These are phyloP conservation scores for Ganoderma leucocontextum DNA, from an alignment of 1,284 basidiomycete species.

Conservation along the genomic window DNA sequence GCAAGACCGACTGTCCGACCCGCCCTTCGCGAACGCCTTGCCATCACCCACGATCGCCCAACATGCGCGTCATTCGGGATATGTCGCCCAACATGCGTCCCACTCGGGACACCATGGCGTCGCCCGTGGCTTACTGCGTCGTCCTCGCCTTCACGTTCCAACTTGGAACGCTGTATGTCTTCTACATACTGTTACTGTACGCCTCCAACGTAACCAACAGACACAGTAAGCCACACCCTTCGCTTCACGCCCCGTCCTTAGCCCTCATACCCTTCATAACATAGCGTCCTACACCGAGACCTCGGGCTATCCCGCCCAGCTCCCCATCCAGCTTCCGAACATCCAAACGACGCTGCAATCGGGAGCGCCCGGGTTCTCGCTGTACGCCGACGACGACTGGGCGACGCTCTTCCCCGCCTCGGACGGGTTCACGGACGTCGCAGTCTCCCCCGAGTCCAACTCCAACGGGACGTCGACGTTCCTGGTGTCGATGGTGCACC, in stretches of 20 bases:
- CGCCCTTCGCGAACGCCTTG: background rate
- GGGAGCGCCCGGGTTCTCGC: constrained; percentile 23
- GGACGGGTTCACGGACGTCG: constrained; percentile 47
- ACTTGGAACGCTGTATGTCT: background rate
- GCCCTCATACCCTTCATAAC: background rate
- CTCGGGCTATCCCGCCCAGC: constrained; percentile 33
- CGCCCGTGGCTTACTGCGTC: background rate
- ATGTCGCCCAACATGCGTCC: background rate
- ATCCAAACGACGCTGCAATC: constrained; percentile 26
- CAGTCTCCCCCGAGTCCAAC: constrained; percentile 29
- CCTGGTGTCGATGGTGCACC: constrained; percentile 36
- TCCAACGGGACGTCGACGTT: constrained; percentile 26
- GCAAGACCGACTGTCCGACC: background rate
- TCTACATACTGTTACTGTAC: background rate
- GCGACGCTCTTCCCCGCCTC: constrained; percentile 47
- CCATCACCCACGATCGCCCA: background rate
- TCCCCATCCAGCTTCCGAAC: constrained; percentile 30
- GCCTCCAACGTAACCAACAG: background rate
- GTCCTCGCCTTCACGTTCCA: background rate
- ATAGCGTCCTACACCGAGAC: background rate
- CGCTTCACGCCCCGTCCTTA: background rate
- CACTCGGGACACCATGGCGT: background rate
- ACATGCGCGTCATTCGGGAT: background rate
- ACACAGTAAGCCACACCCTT: background rate
- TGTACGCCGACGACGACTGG: constrained; percentile 45